These are phyloP conservation scores for Teratosphaeria destructans DNA, from an alignment of 2,329 filamentous ascomycete genomes.

Conservation along the genomic window DNA sequence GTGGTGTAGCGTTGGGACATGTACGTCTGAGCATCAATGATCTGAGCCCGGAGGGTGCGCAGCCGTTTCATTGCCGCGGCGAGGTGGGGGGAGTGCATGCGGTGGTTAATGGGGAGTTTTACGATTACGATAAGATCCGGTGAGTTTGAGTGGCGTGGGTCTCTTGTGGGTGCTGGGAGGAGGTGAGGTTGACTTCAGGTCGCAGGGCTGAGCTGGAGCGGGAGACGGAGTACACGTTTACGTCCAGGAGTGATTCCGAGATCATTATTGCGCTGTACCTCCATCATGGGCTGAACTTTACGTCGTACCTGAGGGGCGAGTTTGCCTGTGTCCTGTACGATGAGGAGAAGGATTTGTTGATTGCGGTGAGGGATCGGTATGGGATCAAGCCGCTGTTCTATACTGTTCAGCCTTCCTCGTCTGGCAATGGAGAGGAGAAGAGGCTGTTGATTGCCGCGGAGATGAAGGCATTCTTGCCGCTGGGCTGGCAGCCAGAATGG, in stretches of 20 bases:
- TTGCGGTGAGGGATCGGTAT: slow-evolving; percentile 45
- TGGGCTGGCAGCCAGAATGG: slow-evolving; percentile 43
- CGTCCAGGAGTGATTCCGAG: slow-evolving; percentile 40
- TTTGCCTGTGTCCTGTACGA: slow-evolving; percentile 46
- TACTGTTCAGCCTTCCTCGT: slow-evolving; percentile 25
- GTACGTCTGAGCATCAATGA: slow-evolving; percentile 46
- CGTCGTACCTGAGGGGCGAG: slow-evolving; percentile 43
- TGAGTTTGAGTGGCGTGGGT: background rate
- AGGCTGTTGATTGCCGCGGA: slow-evolving; percentile 42
- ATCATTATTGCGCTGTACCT: slow-evolving; percentile 45
- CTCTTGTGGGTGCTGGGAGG: background rate
- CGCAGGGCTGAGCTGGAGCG: slow-evolving; percentile 18
- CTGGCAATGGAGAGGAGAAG: slow-evolving; percentile 8
- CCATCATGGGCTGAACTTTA: slow-evolving; percentile 36
- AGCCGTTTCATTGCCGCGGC: slow-evolving; percentile 29
- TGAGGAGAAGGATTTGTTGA: slow-evolving; percentile 29
- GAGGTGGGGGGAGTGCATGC: slow-evolving; percentile 37
- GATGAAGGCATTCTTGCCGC: slow-evolving; percentile 44
- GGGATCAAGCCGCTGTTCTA: slow-evolving; percentile 50
- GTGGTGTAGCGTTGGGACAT: slow-evolving; percentile 35
- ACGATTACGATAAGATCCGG: slow-evolving; percentile 41
- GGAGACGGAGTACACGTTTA: slow-evolving; percentile 34
- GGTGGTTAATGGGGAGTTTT: slow-evolving; percentile 52
- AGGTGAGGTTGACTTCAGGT: background rate
- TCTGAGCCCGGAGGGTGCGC: slow-evolving; percentile 35